A percentile compares a stretch with the other conserved stretches of the same genome.
Conservation (phyloP, 768 basidiomycete species). For the Suillus occidentalis region DNA sequence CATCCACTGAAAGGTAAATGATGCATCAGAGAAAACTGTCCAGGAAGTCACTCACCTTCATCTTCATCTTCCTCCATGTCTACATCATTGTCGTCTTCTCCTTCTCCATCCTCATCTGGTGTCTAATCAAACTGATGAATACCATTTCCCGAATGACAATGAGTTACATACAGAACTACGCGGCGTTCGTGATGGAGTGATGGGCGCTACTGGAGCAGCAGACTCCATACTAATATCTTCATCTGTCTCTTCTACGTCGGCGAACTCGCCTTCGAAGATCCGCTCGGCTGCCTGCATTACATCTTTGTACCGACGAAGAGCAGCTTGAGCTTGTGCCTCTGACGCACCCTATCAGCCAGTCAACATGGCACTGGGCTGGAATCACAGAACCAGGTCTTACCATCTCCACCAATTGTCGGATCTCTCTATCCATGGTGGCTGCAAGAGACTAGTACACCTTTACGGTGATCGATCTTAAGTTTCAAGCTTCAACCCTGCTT, state of each 20-base stretch:
- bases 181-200: slow-evolving; percentile 32
- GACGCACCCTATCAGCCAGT: slow-evolving; percentile 68
- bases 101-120: slow-evolving; percentile 51
- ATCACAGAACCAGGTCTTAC: slow-evolving; percentile 27
- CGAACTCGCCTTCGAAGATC: slow-evolving; percentile 83
- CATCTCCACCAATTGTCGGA: slow-evolving; percentile 67
- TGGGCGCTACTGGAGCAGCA: slow-evolving; percentile 18
- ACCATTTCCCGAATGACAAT: background rate
- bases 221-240: slow-evolving; percentile 52
- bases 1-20: slow-evolving; percentile 39
- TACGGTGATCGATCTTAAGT: slow-evolving; percentile 1
- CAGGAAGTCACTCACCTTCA: slow-evolving; percentile 37
- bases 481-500: slow-evolving; percentile 17
- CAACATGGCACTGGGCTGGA: slow-evolving; percentile 2
- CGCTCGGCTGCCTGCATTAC: slow-evolving; percentile 90
- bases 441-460: background rate
- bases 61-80: slow-evolving; percentile 51
- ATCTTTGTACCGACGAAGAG: slow-evolving; percentile 79
- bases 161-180: slow-evolving; percentile 21
- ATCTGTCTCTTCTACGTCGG: slow-evolving; percentile 56
- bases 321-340: slow-evolving; percentile 76
- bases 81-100: slow-evolving; percentile 48
- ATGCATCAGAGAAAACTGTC: background rate
- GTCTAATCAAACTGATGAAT: slow-evolving; percentile 41
- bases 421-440: slow-evolving; percentile 48